Conservation (phyloP, 352 stramenopile genomes). For the Pythium apleroticum region DNA sequence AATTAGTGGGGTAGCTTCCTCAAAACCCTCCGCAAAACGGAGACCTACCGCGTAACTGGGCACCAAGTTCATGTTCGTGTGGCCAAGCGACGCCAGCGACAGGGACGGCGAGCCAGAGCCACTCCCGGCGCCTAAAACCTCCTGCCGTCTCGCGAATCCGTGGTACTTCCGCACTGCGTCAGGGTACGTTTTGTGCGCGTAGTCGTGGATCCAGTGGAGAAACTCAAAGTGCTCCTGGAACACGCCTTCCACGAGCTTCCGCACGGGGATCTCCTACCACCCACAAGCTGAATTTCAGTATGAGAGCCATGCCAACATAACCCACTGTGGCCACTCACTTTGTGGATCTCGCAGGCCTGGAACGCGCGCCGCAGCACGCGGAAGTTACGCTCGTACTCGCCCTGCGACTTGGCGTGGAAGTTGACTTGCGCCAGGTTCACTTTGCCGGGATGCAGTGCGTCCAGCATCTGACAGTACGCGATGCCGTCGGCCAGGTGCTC, state of each 20-base stretch:
- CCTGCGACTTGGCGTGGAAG: conserved; percentile 50
- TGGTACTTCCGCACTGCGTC: conserved; percentile 55
- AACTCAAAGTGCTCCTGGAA: conserved; percentile 87
- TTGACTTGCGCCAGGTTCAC: conserved; percentile 54
- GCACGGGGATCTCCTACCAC: conserved; percentile 57
- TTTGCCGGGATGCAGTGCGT: conserved; percentile 70
- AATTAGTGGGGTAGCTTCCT: background rate
- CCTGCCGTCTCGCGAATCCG: conserved; percentile 53
- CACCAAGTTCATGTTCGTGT: conserved; percentile 60
- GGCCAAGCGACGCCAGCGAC: conserved; percentile 31
- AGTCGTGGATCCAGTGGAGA: conserved; percentile 80
- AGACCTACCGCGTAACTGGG: conserved; percentile 48
- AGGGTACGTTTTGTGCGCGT: conserved; percentile 70
- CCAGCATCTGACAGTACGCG: conserved; percentile 77
- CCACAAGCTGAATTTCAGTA: background rate
- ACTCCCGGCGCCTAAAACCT: conserved; percentile 29
- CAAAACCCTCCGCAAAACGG: background rate
- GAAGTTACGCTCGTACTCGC: conserved; percentile 70
- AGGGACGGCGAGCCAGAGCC: conserved; percentile 14
- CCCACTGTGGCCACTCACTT: conserved; percentile 31
- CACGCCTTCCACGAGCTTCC: conserved; percentile 63
- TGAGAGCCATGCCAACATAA: background rate
- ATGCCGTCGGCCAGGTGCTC: conserved; percentile 80
- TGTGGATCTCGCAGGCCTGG: conserved; percentile 59
- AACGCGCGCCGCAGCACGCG: conserved; percentile 53